These are phyloP conservation scores for Salix brachista DNA, from an alignment of 345 rosid genomes.

Conservation along the genomic window DNA sequence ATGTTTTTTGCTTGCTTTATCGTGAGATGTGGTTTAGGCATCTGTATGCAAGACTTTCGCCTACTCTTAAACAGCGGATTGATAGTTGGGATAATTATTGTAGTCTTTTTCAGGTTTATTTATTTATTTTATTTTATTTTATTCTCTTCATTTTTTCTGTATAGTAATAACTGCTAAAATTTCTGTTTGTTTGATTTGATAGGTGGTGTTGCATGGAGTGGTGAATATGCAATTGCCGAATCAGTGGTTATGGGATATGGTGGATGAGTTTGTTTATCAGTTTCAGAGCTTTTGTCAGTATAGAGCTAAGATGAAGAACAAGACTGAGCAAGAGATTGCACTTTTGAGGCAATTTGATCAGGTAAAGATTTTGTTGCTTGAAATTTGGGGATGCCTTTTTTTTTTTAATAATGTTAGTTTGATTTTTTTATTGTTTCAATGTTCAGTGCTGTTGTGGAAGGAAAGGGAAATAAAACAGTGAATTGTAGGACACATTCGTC, in stretches of 20 bases:
- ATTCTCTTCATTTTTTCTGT: background rate
- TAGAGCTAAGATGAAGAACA: constrained; percentile 93
- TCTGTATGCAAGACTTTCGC: constrained; percentile 82
- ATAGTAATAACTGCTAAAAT: background rate
- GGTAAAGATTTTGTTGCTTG: constrained; percentile 32
- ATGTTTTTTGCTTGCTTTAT: constrained; percentile 85
- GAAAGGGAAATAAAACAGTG: background rate
- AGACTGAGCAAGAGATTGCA: constrained; percentile 81
- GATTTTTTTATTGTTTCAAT: background rate
- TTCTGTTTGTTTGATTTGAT: background rate
- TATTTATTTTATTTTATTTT: background rate
- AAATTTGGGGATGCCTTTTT: background rate
- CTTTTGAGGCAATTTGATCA: constrained; percentile 73
- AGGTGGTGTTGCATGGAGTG: constrained; percentile 87
- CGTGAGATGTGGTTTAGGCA: constrained; percentile 99
- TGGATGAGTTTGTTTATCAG: constrained; percentile 98
- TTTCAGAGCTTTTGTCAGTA: constrained; percentile 96
- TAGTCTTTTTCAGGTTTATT: constrained; percentile 63
- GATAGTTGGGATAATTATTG: constrained; percentile 98
- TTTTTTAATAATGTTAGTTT: background rate
- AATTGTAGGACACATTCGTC: background rate
- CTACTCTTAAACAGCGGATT: constrained; percentile 87
- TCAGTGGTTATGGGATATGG: constrained; percentile 99
- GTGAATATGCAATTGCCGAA: constrained; percentile 96
- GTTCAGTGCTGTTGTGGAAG: background rate